phyloP scores from a whole-genome alignment of 768 basidiomycete species.

The Lentinula boryana region DNA sequence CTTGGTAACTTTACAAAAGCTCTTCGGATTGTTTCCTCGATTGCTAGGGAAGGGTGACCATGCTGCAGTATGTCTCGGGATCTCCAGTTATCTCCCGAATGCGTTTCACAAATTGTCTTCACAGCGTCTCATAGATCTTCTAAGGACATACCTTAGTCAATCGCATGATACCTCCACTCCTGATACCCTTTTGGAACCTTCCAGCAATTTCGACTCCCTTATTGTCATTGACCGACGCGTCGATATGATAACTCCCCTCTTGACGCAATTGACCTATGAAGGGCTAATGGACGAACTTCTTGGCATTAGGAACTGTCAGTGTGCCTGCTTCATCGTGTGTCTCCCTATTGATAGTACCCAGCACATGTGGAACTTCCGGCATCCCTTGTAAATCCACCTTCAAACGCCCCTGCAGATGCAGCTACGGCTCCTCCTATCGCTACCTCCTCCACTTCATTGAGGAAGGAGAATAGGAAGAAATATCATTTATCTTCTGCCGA shows the following conservation, averaged over 20 bases:
- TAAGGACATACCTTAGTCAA: slow-evolving; percentile 55
- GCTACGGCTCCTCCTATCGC: slow-evolving; percentile 35
- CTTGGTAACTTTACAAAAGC: slow-evolving; percentile 71
- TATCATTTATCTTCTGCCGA: slow-evolving; percentile 79
- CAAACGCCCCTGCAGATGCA: slow-evolving; percentile 28
- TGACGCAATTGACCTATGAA: slow-evolving; percentile 95
- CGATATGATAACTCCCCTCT: slow-evolving; percentile 92
- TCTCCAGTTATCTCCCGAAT: neutral
- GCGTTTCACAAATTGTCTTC: neutral
- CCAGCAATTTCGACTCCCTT: slow-evolving; percentile 73
- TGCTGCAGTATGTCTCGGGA: slow-evolving; percentile 49
- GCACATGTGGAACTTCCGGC: slow-evolving; percentile 79
- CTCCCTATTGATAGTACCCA: slow-evolving; percentile 18
- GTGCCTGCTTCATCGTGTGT: neutral
- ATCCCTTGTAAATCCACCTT: slow-evolving; percentile 57
- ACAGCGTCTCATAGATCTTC: slow-evolving; percentile 71
- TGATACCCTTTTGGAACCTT: slow-evolving; percentile 36
- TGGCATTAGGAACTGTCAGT: slow-evolving; percentile 83
- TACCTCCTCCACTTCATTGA: slow-evolving; percentile 42
- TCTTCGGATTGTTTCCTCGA: slow-evolving; percentile 87
- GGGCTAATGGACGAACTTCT: slow-evolving; percentile 92
- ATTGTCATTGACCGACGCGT: slow-evolving; percentile 86
- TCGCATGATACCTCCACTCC: slow-evolving; percentile 25
- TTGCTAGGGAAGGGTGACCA: slow-evolving; percentile 91
- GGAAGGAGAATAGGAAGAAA: slow-evolving; percentile 84